Conservation (phyloP, 2,329 filamentous ascomycete genomes). For the Monilinia fructigena region DNA sequence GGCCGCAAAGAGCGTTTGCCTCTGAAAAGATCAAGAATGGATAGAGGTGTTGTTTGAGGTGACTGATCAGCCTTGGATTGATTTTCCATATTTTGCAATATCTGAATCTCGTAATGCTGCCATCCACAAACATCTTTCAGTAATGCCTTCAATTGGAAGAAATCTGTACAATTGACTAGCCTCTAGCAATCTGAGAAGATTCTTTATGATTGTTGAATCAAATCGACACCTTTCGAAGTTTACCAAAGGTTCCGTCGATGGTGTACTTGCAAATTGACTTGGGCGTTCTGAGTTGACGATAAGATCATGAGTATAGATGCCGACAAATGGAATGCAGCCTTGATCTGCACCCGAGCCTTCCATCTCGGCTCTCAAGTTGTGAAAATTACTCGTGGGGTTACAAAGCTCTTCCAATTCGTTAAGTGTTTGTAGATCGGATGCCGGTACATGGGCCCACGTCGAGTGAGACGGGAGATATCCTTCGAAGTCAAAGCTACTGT, state of each 20-base stretch:
- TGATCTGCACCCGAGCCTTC: slow-evolving; percentile 61
- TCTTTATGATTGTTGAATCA: slow-evolving; percentile 75
- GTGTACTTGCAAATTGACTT: slow-evolving; percentile 68
- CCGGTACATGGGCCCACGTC: slow-evolving; percentile 71
- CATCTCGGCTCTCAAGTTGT: slow-evolving; percentile 76
- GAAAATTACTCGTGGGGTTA: slow-evolving; percentile 76
- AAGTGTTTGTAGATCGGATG: slow-evolving; percentile 63
- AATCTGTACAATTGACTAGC: slow-evolving; percentile 74
- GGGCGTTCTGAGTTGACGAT: slow-evolving; percentile 80
- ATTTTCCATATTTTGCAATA: slow-evolving; percentile 51
- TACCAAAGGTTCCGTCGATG: slow-evolving; percentile 65
- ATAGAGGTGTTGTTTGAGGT: background rate
- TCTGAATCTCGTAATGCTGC: slow-evolving; percentile 74
- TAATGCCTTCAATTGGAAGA: slow-evolving; percentile 71
- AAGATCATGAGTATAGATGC: slow-evolving; percentile 79
- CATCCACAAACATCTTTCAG: slow-evolving; percentile 83
- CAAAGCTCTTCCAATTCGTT: slow-evolving; percentile 66
- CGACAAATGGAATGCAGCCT: slow-evolving; percentile 82
- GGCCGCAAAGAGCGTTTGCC: too few relatives aligned
- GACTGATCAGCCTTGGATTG: slow-evolving; percentile 36
- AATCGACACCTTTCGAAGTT: slow-evolving; percentile 82
- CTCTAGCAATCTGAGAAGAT: slow-evolving; percentile 73
- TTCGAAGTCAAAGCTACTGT: slow-evolving; percentile 73
- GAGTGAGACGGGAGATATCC: slow-evolving; percentile 65
- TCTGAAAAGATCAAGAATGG: background rate